Evolutionary conservation across 2,329 filamentous ascomycete species (phyloP), one percentile per base, ranked within the genome.

Genomic region (Apiospora saccharicola): DNA sequence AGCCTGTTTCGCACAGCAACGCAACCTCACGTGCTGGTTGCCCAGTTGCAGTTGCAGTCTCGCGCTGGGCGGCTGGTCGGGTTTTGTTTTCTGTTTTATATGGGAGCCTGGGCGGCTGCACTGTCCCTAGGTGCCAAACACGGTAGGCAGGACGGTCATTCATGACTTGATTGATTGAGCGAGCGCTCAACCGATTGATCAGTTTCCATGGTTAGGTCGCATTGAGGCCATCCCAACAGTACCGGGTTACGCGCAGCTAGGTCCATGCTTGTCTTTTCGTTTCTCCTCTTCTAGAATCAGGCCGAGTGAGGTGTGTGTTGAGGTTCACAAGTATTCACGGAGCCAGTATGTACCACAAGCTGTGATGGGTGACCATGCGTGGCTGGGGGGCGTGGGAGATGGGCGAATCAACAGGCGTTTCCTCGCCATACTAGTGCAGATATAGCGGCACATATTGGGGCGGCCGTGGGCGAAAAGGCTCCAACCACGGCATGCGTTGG

Each of bases 291-390:
- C 67, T 12, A 24, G 44, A 41, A 30, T 44, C 67, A 69, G 67
- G 44, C 26, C 24, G 44, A 41, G 64, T 26, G 24, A 41, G 30
- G 37, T 44, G 49, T 22, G 34, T 64, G 30, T 49, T 49, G 67
- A 69, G 34, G 34, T 64, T 64, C 57, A 64, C 57, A 64, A 41
- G 57, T 64, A 64, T 64, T 64, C 57, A 64, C 57, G 57, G 57
- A 41, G n/a, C 57, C 37, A n/a, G 10, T 19, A 41, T 34, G 53
- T 37, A 34, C 53, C 30, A 61, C 53, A n/a, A 16, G 30, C 30
- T 47, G 46, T 13, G 47, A n/a, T 16, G 26, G 67, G 67, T 41
- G 24, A 69, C 22, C 26, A 46, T 69, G 26, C 43, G 44, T 69
- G 67, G 44, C 67, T 69, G 44, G 67, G 67, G 43, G 44, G 67